Evolutionary conservation across 345 rosid genomes (phyloP), one percentile per base, ranked within the genome.

Genomic region (Eucalyptus lansdowneana): DNA sequence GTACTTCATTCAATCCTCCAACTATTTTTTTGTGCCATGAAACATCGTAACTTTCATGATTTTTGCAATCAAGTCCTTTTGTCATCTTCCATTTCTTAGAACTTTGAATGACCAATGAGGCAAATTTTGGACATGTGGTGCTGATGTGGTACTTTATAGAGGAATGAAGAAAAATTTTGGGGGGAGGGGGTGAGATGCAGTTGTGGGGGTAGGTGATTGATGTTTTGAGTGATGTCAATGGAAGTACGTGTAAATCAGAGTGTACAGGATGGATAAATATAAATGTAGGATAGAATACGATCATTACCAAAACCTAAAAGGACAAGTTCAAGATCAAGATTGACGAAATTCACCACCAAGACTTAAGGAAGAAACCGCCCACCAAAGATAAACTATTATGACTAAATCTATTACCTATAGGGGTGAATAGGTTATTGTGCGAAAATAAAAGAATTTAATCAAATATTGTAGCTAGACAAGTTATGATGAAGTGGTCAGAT

Each of bases 341-440:
- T 56, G 29, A 56, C 0, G 6, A 56, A 56, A 25, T 56, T 56
- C 13, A 1, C 62, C 62, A 56, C 3, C 14, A 22, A 56, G 16
- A 29, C 34, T 13, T 62, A 62, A 27, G 2, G 7, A 29, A 13
- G 8, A 4, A 29, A 11, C 8, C 0, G 0, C 69, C 69, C 14
- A 13, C 14, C n/a, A 29, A 27, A 6, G 69, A 62, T 29, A 62
- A 29, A 29, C 11, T 53, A 2, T 53, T 53, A 53, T 53, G 24
- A 53, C 58, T 53, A 53, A 53, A 53, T 53, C 58, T 53, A 53
- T 53, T 53, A 53, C 11, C 58, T 53, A 53, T 53, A 53, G 58
- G 24, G 58, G 58, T 21, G 58, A 53, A 53, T 53, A 21, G 58
- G 58, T 53, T 53, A 53, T 21, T 8, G 5, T 53, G 11, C 1